Evolutionary conservation across 768 basidiomycete genomes (phyloP).

Genomic region (Pleurotus eryngii): DNA sequence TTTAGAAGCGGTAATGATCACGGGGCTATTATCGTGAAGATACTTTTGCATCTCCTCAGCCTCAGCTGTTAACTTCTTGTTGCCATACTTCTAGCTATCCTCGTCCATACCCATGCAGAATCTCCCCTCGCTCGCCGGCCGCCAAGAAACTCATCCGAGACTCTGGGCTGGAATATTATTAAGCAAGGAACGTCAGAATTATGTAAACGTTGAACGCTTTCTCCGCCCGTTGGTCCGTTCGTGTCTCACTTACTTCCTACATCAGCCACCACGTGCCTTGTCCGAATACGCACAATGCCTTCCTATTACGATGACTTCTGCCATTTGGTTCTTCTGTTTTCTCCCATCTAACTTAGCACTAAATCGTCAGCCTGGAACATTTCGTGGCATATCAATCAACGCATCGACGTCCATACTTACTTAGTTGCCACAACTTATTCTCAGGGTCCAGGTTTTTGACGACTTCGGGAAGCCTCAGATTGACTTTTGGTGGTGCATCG

Average conservation of each 20-base stretch:
- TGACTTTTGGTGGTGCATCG: too few species aligned
- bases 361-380: too few species aligned
- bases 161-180: slow-evolving; percentile 2
- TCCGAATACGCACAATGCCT: too few species aligned
- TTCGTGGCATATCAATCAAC: too few species aligned
- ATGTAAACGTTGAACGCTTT: background rate
- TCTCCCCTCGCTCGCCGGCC: background rate
- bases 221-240: background rate
- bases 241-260: background rate
- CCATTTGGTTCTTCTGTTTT: too few species aligned
- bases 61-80: background rate
- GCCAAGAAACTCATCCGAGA: slow-evolving; percentile 9
- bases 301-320: too few species aligned
- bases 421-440: too few species aligned
- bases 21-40: slow-evolving; percentile 4
- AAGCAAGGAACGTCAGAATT: background rate
- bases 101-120: background rate
- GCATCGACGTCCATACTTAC: too few species aligned
- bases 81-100: slow-evolving; percentile 1
- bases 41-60: background rate
- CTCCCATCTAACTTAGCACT: too few species aligned
- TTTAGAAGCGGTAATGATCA: slow-evolving; percentile 9
- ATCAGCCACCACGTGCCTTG: background rate
- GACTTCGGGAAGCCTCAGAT: too few species aligned
- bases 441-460: too few species aligned